Evolutionary conservation across 2,329 filamentous ascomycete species (phyloP).

Genomic region (Fonsecaea pugnacius): DNA sequence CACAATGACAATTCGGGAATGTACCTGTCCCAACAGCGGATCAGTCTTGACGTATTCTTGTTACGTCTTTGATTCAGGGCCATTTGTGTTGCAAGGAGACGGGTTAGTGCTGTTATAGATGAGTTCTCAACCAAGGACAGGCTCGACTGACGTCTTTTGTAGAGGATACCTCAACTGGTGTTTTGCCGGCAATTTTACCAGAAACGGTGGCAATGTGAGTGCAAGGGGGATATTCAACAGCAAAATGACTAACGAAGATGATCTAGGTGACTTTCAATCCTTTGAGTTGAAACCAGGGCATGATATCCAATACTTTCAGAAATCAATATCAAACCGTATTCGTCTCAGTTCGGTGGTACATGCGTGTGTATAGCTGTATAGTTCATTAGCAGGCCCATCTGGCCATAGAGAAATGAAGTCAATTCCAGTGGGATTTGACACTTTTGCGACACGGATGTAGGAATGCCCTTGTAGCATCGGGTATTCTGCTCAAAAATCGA

Average conservation of each 20-base stretch:
- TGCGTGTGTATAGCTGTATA: not conserved
- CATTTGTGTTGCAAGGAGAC: slow-evolving; percentile 17
- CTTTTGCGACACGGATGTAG: not conserved
- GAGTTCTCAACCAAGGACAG: not conserved
- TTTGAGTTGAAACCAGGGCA: not conserved
- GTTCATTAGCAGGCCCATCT: not conserved
- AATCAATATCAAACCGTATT: not conserved
- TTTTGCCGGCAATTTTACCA: slow-evolving; percentile 13
- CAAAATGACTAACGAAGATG: not conserved
- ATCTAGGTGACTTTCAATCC: not conserved
- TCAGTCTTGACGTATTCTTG: slow-evolving; percentile 6
- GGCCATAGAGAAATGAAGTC: not conserved
- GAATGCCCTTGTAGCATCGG: not conserved
- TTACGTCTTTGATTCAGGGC: slow-evolving; percentile 17
- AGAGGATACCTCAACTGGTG: slow-evolving; percentile 16
- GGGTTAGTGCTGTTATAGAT: slow-evolving; percentile 5
- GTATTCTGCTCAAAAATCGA: not conserved
- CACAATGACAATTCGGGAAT: slow-evolving; percentile 3
- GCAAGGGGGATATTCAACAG: not conserved
- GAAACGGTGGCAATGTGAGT: slow-evolving; percentile 10
- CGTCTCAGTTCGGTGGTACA: not conserved
- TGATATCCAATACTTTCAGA: not conserved
- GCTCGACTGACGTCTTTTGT: slow-evolving; percentile 7
- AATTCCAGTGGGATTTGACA: not conserved
- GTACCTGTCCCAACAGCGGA: slow-evolving; percentile 12